Evolutionary conservation across 1,284 basidiomycete species (phyloP).

Genomic region (Puccinia hordei): DNA sequence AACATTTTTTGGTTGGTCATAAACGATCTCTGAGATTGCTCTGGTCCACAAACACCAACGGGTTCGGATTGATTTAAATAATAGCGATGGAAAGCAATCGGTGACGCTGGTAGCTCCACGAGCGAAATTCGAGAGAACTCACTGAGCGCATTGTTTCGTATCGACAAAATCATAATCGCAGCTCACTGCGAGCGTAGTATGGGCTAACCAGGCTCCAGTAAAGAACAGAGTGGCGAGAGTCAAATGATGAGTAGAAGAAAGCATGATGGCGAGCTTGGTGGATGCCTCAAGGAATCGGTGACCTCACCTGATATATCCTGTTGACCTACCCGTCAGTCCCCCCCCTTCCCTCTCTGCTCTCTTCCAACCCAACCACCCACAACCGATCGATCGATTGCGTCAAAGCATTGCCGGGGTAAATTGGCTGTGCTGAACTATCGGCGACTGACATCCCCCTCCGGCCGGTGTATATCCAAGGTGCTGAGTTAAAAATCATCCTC

Average conservation of each 20-base stretch:
- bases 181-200: not conserved
- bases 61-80: not conserved
- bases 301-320: too few relatives aligned
- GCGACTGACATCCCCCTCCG: too few relatives aligned
- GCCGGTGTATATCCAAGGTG: too few relatives aligned
- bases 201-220: constrained; percentile 4
- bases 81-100: too few relatives aligned
- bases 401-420: too few relatives aligned
- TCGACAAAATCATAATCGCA: not conserved
- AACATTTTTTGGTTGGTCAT: not conserved
- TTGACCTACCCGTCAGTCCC: too few relatives aligned
- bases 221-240: not conserved
- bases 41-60: not conserved
- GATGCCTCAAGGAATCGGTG: too few relatives aligned
- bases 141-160: not conserved
- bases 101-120: not conserved
- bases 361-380: too few relatives aligned
- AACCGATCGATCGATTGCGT: too few relatives aligned
- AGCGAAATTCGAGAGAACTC: not conserved
- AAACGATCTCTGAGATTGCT: not conserved
- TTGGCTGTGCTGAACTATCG: too few relatives aligned
- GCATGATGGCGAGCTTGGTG: not conserved
- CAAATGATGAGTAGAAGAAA: not conserved
- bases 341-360: too few relatives aligned
- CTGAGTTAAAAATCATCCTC: too few relatives aligned